Evolutionary conservation across 345 rosid species (phyloP), one percentile per base, ranked within the genome.

Genomic region (Eucalyptus curtisii): DNA sequence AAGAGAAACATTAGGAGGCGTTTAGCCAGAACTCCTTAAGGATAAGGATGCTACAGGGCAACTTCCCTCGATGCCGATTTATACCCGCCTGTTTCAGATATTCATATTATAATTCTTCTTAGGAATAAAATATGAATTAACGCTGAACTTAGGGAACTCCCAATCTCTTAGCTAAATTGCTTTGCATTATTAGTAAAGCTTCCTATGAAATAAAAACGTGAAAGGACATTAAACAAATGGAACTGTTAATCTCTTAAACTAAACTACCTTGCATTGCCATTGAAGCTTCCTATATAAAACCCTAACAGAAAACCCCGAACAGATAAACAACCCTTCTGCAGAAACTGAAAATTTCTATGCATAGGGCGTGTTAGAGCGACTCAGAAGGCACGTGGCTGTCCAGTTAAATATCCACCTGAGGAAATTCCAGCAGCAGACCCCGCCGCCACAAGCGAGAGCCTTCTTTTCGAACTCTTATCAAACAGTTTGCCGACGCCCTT

Each of bases 371-470:
- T 86, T 53, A 19, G 25, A 37, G 31, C 20, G 19, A 87, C 71
- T 40, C 37, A 50, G 49, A 24, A 87, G 13, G n/a, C 79, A 61
- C 61, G 44, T 30, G 33, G 49, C 45, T 33, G 71, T 66, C 85
- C 8, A 76, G 25, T 80, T n/a, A 48, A 31, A 84, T 20, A 91
- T 94, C 37, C 91, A 95, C 99, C 99, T 90, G 99, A 97, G 88
- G 99, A 90, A 86, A 97, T 92, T 89, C 97, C 99, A 84, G 99
- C 96, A 6, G 99, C 99, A 37, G 99, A 93, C 91, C 99, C 99
- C 27, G 99, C 99, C 10, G 99, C 98, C 87, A 97, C 71, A 82
- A 97, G 98, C 20, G 99, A 94, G 90, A 93, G 89, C 31, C 93
- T 95, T 80, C 92, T 90, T 59, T 88, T 93, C 61, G 92, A 91